Evolutionary conservation across 2,329 filamentous ascomycete species (phyloP), one percentile per base, ranked within the genome.

Genomic region (Alternaria hordeiaustralica): DNA sequence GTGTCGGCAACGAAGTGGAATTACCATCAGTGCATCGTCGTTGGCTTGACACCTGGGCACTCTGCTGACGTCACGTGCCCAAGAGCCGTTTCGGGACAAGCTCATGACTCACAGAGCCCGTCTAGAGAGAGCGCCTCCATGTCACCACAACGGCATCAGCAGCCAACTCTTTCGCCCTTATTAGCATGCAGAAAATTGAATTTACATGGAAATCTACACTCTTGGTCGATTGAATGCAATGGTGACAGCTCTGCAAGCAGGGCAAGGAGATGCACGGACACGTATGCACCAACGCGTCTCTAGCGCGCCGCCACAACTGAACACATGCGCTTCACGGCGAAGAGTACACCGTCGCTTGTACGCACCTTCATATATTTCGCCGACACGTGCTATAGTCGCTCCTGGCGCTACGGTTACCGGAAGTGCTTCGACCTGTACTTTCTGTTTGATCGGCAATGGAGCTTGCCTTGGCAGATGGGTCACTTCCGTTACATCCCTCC

Each of bases 21-120:
- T 30, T 45, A 18, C 20, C n/a, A 21, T 15, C 50, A 20, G 69
- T 76, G 71, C 60, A 49, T 71, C 28, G 60, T 76, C 43, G 73
- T 67, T 15, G 69, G 73, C 3, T 56, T 76, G 33, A 57, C 53
- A 8, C 61, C 3, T 56, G 76, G 33, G 55, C 53, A 8, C 61
- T 77, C 11, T 77, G 74, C 33, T 36, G 15, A n/a, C 33, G 33
- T 36, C 36, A 41, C 36, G 36, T 41, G 36, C 36, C 9, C 10
- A 41, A 41, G 36, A 18, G 36, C 36, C n/a, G 36, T 41, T 41
- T 41, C n/a, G 36, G 36, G 36, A 11, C 36, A 11, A 41, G 36
- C 36, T 18, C 36, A 41, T 18, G 36, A 5, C 36, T 15, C 36
- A 41, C 15, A 11, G 33, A 41, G 36, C 36, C n/a, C 1, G 11